Conservation (phyloP, 192 early-diverging fungal species). For the Lobosporangium transversale region DNA sequence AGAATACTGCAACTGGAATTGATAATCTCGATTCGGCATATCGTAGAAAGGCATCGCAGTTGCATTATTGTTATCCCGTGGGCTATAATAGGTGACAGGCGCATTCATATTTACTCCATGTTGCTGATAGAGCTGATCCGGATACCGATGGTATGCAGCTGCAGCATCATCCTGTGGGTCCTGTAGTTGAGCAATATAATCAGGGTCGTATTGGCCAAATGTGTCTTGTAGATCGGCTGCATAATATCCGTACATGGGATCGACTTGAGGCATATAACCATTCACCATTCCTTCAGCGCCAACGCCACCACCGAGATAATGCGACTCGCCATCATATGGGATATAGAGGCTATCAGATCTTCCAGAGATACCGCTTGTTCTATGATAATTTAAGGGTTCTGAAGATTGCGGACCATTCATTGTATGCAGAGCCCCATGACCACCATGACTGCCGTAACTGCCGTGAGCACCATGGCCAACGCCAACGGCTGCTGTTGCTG, state of each 20-base stretch:
- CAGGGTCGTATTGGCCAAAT: slow-evolving; percentile 7
- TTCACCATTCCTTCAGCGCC: slow-evolving; percentile 5
- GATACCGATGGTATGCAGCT: slow-evolving; percentile 10
- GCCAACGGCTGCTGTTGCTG: neutral
- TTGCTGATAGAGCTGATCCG: slow-evolving; percentile 7
- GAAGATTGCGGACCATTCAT: no score
- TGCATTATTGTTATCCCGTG: no score
- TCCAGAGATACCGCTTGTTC: no score
- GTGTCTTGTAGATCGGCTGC: neutral
- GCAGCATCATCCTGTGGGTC: slow-evolving; percentile 9
- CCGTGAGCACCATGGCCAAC: neutral
- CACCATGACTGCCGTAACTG: neutral
- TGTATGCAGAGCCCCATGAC: no score
- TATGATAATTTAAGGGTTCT: no score
- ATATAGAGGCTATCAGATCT: no score
- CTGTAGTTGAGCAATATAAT: neutral
- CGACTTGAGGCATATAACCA: neutral
- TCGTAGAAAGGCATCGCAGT: no score
- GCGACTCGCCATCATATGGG: no score
- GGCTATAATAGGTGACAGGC: slow-evolving; percentile 20
- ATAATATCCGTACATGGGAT: slow-evolving; percentile 9
- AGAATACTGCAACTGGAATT: neutral
- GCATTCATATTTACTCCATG: slow-evolving; percentile 1
- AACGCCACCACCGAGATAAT: neutral
- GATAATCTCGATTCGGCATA: no score